Percentiles rank a stretch among this genome's conserved stretches.
These are phyloP conservation scores for Phytophthora ohioensis DNA, from an alignment of 352 stramenopile species.

Conservation along the genomic window DNA sequence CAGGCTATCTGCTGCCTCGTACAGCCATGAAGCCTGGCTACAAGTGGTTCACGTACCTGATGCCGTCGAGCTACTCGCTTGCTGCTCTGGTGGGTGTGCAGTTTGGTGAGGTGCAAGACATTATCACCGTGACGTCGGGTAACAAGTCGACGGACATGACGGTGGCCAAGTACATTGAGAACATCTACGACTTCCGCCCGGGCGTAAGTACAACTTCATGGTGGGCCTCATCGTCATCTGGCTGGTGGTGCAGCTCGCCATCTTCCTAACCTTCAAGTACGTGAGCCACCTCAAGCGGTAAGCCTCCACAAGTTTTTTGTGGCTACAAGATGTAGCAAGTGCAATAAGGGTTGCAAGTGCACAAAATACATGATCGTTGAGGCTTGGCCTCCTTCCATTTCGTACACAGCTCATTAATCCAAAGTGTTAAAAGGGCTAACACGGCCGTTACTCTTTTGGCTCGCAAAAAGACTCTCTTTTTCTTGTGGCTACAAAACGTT, in stretches of 20 bases:
- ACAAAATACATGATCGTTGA: too few species aligned
- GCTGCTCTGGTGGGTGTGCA: slow-evolving; percentile 46
- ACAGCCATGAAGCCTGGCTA: slow-evolving; percentile 53
- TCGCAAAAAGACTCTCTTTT: too few species aligned
- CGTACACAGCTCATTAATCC: too few species aligned
- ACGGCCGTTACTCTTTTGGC: too few species aligned
- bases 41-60: slow-evolving; percentile 72
- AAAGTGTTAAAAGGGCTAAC: too few species aligned
- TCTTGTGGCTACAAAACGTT: too few species aligned
- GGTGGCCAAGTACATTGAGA: slow-evolving; percentile 45
- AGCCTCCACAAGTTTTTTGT: background rate
- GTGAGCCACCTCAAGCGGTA: slow-evolving; percentile 75
- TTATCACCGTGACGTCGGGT: slow-evolving; percentile 21
- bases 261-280: slow-evolving; percentile 75
- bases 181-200: slow-evolving; percentile 57
- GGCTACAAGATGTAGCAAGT: too few species aligned
- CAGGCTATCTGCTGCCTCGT: slow-evolving; percentile 54
- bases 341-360: too few species aligned
- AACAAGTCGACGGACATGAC: slow-evolving; percentile 17
- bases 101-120: slow-evolving; percentile 37
- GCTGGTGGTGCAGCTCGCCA: slow-evolving; percentile 56
- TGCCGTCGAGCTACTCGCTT: slow-evolving; percentile 63
- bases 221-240: slow-evolving; percentile 63
- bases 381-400: too few species aligned
- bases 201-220: slow-evolving; percentile 56